Percentiles rank a stretch among this genome's conserved stretches.
Conservation (phyloP, 2,329 filamentous ascomycete species). For the Alternaria triticimaculans region DNA sequence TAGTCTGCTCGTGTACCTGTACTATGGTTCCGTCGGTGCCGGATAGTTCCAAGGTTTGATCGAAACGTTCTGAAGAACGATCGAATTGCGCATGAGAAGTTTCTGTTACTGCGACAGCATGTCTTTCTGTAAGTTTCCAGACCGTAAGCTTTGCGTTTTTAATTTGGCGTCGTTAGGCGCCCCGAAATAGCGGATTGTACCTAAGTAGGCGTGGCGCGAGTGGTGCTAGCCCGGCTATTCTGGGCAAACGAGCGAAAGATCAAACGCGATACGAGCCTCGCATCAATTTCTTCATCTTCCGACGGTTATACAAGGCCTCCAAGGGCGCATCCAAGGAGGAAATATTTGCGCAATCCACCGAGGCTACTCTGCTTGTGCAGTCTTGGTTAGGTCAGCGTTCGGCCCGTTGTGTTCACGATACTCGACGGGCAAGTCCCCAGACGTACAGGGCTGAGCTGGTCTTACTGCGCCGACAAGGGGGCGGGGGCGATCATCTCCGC, state of each 20-base stretch:
- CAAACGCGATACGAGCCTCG: neutral
- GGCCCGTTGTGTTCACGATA: neutral
- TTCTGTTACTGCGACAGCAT: neutral
- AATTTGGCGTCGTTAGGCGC: neutral
- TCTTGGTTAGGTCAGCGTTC: neutral
- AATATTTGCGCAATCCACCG: neutral
- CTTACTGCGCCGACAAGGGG: neutral
- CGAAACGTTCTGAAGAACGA: neutral
- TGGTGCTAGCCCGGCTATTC: neutral
- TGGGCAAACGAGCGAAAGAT: neutral
- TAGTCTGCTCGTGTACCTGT: neutral
- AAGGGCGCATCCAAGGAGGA: neutral
- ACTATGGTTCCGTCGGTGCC: neutral
- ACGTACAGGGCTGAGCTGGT: neutral
- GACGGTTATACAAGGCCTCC: neutral
- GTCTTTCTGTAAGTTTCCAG: neutral
- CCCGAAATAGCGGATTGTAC: neutral
- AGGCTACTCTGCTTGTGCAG: neutral
- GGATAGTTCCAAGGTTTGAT: neutral
- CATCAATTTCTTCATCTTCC: neutral
- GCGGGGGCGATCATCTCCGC: neutral
- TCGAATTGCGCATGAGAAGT: neutral
- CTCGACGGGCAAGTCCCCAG: neutral
- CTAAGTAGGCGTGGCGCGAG: neutral
- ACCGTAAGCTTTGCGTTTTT: neutral